Evolutionary conservation across 2,329 filamentous ascomycete species (phyloP), one percentile per base, ranked within the genome.

Genomic region (Colletotrichum sp.): DNA sequence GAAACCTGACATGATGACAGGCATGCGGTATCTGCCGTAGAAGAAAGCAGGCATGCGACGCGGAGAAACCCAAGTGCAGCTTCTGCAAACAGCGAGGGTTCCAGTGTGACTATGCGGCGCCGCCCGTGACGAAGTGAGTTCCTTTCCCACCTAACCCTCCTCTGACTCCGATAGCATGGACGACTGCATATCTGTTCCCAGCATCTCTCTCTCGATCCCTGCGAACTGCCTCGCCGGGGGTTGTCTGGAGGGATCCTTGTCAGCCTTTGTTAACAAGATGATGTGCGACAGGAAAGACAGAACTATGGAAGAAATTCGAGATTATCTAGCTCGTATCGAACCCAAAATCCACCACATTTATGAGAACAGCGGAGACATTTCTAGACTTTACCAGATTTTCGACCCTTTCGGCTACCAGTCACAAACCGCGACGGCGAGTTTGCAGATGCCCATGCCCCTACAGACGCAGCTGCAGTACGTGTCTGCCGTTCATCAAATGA

Each of bases 41-140:
- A 66, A 89, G 91, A 78, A 93, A 93, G 82, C 91, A 92, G 78
- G 91, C 89, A 84, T 93, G 92, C 82, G 91, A 93, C 80, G 91
- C 93, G 81, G 85, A 88, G 79, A 85, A 91, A 71, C 91, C 91
- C 21, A 91, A 90, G 82, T 93, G 92, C 80, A 85, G 89, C 71
- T 88, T 90, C 18, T 93, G 76, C 88, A 90, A 48, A 21, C n/a
- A n/a, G 43, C 43, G 43, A 48, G 43, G 43, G 43, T 48, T 48
- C 43, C 43, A 48, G 43, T 48, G 43, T 7, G 43, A 48, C n/a
- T 48, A 48, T 7, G 43, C 43, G n/a, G 43, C 43, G 43, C 43
- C 43, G 43, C 26, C n/a, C 34, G 48, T n/a, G 30, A 36, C 26
- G 60, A 71, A 48, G 43, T 48, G 43, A 48, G 43, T 48, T 21